Base-by-base conservation (phyloP, 129 eudicot genomes). In the Centella asiatica region DNA sequence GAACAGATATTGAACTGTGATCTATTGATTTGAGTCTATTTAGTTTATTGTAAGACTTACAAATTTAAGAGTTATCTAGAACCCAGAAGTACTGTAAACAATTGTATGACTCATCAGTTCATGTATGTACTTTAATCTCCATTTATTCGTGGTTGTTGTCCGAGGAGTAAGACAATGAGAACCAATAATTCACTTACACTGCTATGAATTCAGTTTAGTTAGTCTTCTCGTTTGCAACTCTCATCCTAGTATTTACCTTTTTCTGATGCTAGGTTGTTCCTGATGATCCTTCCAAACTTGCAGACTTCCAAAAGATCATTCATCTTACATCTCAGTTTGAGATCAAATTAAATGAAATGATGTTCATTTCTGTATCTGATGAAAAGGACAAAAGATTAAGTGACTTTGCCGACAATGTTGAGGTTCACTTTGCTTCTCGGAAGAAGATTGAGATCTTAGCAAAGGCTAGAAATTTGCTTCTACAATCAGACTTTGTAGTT, bases 381-480 rank as follows among this genome's bases (percentile, higher is more conserved):
- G 62, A 65, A 53, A 90, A 84, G 68, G 95, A 74, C 71, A 76
- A 82, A 69, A 85, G 85, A 51, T 73, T 93, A 69, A 93, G 81
- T 56, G 69, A 70, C 54, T 93, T 80, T 63, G 80, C 99, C 15
- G 92, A 93, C 64, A 87, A 93, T 75, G 96, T 93, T 61, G 99
- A 93, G 85, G 79, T 85, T 34, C 99, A 87, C 72, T 93, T 93
- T 84, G 99, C 99, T 36, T 76, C 83, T 44, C 77, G 95, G 66
- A 93, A 93, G 79, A 93, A 82, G 78, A 80, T 85, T 78, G 96
- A 93, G 76, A 84, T 93, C 65, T 72, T 93, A 77, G 85, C 95
- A 32, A 82, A 73, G 72, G 96, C 92, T 19, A 81, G 99, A 74
- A 79, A 80, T 58, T 57, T 82, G 62, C 95, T 93, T 55, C 75